Evolutionary conservation across 2,329 filamentous ascomycete genomes (phyloP).

Genomic region (Basipetospora chlamydospora): DNA sequence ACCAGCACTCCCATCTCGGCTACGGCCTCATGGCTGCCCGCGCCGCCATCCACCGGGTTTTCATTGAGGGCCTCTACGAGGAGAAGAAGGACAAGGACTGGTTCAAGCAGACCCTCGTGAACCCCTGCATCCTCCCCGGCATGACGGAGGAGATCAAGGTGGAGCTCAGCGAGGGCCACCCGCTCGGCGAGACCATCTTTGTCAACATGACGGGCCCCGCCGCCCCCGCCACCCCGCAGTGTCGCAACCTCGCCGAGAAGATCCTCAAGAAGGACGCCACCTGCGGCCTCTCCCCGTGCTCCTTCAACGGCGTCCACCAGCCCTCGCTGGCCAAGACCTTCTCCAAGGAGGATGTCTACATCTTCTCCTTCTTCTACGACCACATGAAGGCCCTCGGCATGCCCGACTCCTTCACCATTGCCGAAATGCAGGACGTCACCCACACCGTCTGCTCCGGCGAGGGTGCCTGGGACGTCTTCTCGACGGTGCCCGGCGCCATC

Average conservation of each 20-base stretch:
- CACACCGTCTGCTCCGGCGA: conserved; percentile 72
- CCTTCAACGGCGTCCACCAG: conserved; percentile 95
- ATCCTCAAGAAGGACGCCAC: conserved; percentile 76
- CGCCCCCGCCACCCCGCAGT: conserved; percentile 65
- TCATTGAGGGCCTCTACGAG: conserved; percentile 59
- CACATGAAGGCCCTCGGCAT: conserved; percentile 87
- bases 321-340: conserved; percentile 88
- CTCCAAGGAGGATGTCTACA: conserved; percentile 77
- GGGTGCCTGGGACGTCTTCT: conserved; percentile 66
- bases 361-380: conserved; percentile 97
- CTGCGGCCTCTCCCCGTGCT: conserved; percentile 81
- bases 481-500: conserved; percentile 59
- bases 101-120: conserved; percentile 55
- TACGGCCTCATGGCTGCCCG: conserved; percentile 95
- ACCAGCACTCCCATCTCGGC: conserved; percentile 95
- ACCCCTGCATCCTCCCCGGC: conserved; percentile 77
- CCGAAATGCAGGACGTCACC: conserved; percentile 77
- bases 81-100: conserved; percentile 51
- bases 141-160: conserved; percentile 63
- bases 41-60: conserved; percentile 62
- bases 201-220: conserved; percentile 83
- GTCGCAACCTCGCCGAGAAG: conserved; percentile 78
- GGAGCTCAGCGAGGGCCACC: conserved; percentile 49
- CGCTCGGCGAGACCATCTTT: conserved; percentile 46
- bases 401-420: conserved; percentile 92